Base-by-base conservation (phyloP, 176 grass and related monocot species). In the Ensete ventricosum region DNA sequence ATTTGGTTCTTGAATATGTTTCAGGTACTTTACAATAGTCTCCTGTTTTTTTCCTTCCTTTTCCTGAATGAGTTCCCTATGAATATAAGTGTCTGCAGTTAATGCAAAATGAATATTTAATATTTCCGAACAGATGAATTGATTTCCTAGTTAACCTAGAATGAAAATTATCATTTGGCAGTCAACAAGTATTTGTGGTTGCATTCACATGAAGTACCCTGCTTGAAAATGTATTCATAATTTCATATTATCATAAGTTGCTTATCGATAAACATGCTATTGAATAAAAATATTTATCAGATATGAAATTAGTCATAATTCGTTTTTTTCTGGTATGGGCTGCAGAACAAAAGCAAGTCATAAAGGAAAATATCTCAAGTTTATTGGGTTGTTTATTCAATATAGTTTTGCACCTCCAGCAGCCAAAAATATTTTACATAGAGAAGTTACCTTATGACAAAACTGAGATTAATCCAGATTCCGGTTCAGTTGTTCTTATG, bases 391-490 rank as follows among this genome's bases (percentile, higher is more conserved):
- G 82, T 84, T 84, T 98, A 66, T 89, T 93, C 73, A 93, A 91
- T 81, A 91, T 93, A 64, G 58, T 89, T 82, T 78, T 90, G 29
- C 94, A 98, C 84, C 88, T 98, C 72, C 83, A 91, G 63, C 81
- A 73, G 68, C 80, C 88, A 78, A 76, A 76, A 25, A 84, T 98
- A 78, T 93, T 93, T 86, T 93, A 88, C 73, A 84, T 54, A 83
- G 80, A 83, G 73, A 93, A 87, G 63, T 21, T 82, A 58, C 75
- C 78, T 11, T 11, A 71, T 62, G 34, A 55, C 62, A 76, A 78
- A 29, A 69, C 25, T 77, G 34, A 75, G 63, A 71, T 81, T 53
- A 67, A 83, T 89, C 86, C 90, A 76, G 88, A 98, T 80, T 79
- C 88, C 53, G 86, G 94, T 21, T 86, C 88, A 0, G 67, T 84